phyloP scores from a whole-genome alignment of 2,329 filamentous ascomycete species.

The Colletotrichum sansevieriae region DNA sequence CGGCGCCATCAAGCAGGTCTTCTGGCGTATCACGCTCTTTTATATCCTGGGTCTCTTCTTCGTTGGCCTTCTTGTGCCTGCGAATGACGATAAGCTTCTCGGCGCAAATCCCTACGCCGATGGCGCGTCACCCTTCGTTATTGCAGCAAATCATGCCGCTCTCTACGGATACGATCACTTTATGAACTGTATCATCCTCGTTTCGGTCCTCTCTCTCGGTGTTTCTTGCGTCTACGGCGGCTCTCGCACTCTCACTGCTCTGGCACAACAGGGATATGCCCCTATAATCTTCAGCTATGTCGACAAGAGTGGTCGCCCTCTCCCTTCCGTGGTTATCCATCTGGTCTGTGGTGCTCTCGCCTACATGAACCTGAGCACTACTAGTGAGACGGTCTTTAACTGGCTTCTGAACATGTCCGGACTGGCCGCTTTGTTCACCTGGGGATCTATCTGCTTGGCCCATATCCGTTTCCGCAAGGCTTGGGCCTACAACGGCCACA shows the following conservation, averaged over 20 bases:
- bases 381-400: conserved; percentile 67
- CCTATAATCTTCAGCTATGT: conserved; percentile 69
- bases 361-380: conserved; percentile 59
- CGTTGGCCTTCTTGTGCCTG: conserved; percentile 63
- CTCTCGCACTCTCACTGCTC: conserved; percentile 69
- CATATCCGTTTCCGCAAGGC: conserved; percentile 78
- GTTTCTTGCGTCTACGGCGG: conserved; percentile 71
- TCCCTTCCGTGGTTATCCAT: conserved; percentile 61
- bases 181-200: conserved; percentile 71
- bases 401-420: conserved; percentile 77
- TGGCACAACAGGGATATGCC: conserved; percentile 71
- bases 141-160: conserved; percentile 65
- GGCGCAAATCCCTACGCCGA: conserved; percentile 31
- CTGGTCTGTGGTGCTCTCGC: conserved; percentile 65
- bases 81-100: conserved; percentile 58
- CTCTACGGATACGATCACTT: conserved; percentile 66
- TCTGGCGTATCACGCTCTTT: conserved; percentile 69
- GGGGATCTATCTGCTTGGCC: conserved; percentile 76
- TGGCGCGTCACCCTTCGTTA: conserved; percentile 67
- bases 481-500: conserved; percentile 73
- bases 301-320: conserved; percentile 68
- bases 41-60: conserved; percentile 67
- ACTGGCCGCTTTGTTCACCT: conserved; percentile 75
- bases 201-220: conserved; percentile 70
- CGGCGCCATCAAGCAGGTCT: conserved; percentile 84